Base-by-base conservation (phyloP, 495 filamentous ascomycete species). In the Mytilinidion resinicola region DNA sequence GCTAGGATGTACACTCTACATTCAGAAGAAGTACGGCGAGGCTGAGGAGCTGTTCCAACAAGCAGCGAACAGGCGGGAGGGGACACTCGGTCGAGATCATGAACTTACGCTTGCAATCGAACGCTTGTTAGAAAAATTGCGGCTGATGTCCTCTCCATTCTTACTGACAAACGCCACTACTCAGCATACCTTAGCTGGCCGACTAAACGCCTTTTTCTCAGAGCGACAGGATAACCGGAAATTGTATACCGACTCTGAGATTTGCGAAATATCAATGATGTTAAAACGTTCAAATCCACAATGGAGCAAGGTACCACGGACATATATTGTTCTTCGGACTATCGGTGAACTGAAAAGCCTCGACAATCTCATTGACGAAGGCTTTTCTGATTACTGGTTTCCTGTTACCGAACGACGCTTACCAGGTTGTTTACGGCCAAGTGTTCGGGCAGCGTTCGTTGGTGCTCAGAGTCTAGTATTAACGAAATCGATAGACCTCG, bases 401-500 rank as follows among this genome's bases (percentile, higher is more conserved):
- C 57, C 57, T 1, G 41, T 60, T 42, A 56, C 57, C 20, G n/a
- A 20, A 35, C 2, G 39, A 15, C 11, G 14, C 42, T 30, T 60
- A 2, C 57, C 57, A 9, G 8, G 8, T 36, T 19, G 20, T 39
- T 20, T 60, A 10, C 9, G 12, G 11, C 47, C 55, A 14, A 37
- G 34, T 17, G 5, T 56, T 9, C 33, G 25, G 12, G 34, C 57
- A 15, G n/a, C 4, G 8, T 46, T 65, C 19, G 46, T 54, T 14
- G 15, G 38, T 21, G 44, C 39, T 30, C 63, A 65, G 35, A 10
- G 9, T 25, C n/a, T 59, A 2, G 56, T 66, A 34, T 48, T 63
- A 17, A 63, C 63, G 12, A 56, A 63, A 34, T 58, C 60, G 3
- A n/a, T 66, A 7, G 60, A 63, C 33, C 43, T 63, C 14, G 63